A percentile compares a stretch with the other conserved stretches of the same genome.
These are phyloP conservation scores for Leccinum boreale DNA, from an alignment of 768 basidiomycete species.

Conservation along the genomic window DNA sequence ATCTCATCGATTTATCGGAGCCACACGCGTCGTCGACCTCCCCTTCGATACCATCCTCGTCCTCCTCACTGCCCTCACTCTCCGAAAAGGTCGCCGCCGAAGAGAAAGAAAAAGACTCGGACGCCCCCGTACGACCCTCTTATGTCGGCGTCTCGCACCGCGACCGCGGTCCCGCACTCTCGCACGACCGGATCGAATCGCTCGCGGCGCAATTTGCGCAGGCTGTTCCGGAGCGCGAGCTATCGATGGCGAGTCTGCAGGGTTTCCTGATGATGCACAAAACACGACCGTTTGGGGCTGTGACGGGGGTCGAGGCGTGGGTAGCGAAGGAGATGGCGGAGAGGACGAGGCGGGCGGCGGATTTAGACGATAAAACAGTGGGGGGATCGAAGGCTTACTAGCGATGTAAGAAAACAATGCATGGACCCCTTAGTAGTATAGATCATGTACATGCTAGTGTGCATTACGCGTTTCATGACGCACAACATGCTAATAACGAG, in stretches of 20 bases:
- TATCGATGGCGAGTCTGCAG: slow-evolving; percentile 44
- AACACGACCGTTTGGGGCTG: slow-evolving; percentile 53
- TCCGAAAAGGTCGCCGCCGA: slow-evolving; percentile 19
- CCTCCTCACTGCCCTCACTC: not conserved
- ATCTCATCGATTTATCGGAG: slow-evolving; percentile 21
- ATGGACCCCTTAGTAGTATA: not conserved
- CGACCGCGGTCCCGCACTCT: slow-evolving; percentile 39
- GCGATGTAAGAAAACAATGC: not conserved
- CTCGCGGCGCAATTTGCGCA: slow-evolving; percentile 59
- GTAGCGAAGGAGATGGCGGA: slow-evolving; percentile 42
- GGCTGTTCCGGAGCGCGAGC: slow-evolving; percentile 44
- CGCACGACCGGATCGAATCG: slow-evolving; percentile 33
- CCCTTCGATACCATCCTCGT: not conserved
- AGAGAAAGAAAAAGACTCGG: not conserved
- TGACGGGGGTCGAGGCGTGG: slow-evolving; percentile 44
- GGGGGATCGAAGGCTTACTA: not conserved
- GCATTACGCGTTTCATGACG: not conserved
- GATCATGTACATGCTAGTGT: not conserved
- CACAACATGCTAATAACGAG: not conserved
- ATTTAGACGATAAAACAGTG: not conserved
- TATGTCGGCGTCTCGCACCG: slow-evolving; percentile 28
- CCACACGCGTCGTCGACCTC: not conserved
- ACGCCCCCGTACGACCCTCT: not conserved
- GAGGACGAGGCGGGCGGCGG: not conserved
- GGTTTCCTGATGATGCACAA: slow-evolving; percentile 73